A percentile compares a stretch with the other conserved stretches of the same genome.
phyloP scores from a whole-genome alignment of 2,329 filamentous ascomycete species.

The Epicoccum sorghinum region DNA sequence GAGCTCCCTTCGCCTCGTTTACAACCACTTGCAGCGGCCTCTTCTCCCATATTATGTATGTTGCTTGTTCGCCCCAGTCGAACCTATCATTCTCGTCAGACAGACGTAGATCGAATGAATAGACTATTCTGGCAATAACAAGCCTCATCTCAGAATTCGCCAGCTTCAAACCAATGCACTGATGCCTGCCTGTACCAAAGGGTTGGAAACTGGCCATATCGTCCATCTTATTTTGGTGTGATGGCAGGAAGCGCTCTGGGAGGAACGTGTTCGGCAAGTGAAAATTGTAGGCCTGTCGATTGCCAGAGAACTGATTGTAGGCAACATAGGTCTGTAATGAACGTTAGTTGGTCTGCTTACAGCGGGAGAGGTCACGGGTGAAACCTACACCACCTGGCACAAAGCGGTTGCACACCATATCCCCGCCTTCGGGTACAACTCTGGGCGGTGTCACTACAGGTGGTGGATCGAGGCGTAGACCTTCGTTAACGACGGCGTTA shows the following conservation, averaged over 20 bases:
- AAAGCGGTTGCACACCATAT: slow-evolving; percentile 28
- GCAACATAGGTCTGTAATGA: slow-evolving; percentile 33
- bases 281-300: slow-evolving; percentile 37
- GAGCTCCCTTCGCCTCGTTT: neutral
- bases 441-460: slow-evolving; percentile 25
- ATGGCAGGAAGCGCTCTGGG: slow-evolving; percentile 43
- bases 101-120: slow-evolving; percentile 44
- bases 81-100: slow-evolving; percentile 17
- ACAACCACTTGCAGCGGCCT: slow-evolving; percentile 15
- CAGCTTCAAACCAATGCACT: slow-evolving; percentile 35
- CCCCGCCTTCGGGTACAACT: slow-evolving; percentile 30
- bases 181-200: slow-evolving; percentile 35
- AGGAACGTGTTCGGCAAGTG: slow-evolving; percentile 37
- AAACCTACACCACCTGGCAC: slow-evolving; percentile 30
- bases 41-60: slow-evolving; percentile 33
- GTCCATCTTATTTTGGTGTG: slow-evolving; percentile 28
- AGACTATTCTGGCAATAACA: slow-evolving; percentile 49
- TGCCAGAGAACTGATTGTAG: slow-evolving; percentile 37
- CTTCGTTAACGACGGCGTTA: slow-evolving; percentile 47
- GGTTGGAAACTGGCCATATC: slow-evolving; percentile 31
- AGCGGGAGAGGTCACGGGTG: neutral
- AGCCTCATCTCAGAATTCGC: slow-evolving; percentile 45
- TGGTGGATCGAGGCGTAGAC: slow-evolving; percentile 40
- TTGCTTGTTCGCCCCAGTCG: slow-evolving; percentile 34
- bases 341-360: neutral